phyloP scores from a whole-genome alignment of 768 basidiomycete species.

The Dioszegia hungarica region DNA sequence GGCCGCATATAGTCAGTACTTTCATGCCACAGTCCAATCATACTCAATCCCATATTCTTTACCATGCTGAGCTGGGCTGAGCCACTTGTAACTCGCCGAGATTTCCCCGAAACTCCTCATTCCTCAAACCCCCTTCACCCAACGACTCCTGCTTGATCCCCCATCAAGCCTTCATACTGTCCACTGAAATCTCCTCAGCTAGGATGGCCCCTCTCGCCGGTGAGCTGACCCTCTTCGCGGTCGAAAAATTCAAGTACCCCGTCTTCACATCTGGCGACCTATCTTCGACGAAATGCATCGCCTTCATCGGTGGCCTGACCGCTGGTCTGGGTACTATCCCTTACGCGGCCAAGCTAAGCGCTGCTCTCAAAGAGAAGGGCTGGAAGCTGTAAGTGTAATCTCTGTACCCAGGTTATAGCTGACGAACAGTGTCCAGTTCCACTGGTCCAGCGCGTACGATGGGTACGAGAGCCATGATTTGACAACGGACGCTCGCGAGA shows the following conservation, averaged over 20 bases:
- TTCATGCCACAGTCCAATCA: no score
- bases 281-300: conserved; percentile 20
- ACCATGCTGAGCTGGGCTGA: no score
- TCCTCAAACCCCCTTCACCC: no score
- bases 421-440: conserved; percentile 31
- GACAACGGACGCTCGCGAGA: conserved; percentile 35
- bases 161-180: no score
- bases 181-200: background rate
- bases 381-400: conserved; percentile 39
- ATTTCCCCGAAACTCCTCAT: no score
- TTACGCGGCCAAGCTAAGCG: conserved; percentile 22
- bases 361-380: conserved; percentile 16
- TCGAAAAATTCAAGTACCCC: conserved; percentile 6
- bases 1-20: no score
- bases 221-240: conserved; percentile 3
- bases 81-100: no score
- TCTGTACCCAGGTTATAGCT: background rate
- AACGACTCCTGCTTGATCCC: no score
- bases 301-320: conserved; percentile 42
- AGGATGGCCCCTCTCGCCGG: conserved; percentile 3
- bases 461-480: conserved; percentile 36
- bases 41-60: no score
- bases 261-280: conserved; percentile 36
- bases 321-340: conserved; percentile 35
- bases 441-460: conserved; percentile 37